Base-by-base conservation (phyloP, 1,284 basidiomycete species). In the Trichosporon asahii region DNA sequence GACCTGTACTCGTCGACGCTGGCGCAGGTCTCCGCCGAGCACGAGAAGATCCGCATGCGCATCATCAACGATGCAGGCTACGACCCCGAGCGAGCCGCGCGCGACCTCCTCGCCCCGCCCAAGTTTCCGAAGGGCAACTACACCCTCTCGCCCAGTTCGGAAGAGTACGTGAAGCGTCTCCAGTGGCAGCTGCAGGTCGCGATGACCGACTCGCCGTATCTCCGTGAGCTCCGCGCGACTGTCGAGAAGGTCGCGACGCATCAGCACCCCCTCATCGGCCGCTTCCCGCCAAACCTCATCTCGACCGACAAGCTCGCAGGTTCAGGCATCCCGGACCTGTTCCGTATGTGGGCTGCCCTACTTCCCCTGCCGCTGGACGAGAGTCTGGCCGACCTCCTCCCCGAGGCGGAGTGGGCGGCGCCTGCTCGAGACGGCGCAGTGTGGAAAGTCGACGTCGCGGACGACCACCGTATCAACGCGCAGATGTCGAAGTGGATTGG, bases 401-500 rank as follows among this genome's bases (percentile, higher is more conserved):
- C 70, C 5, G 68, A 72, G 25, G 64, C 68, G 2, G 71, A 72
- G 8, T 72, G 69, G 73, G 71, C 70, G 6, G 66, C 68, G 3
- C 69, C 70, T 0, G 69, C 69, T 1, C 68, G 73, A 18, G 55
- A 65, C n/a, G 74, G 74, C 6, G 67, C 70, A 0, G 29, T 66
- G 1, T 79, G 78, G 78, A 70, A 73, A n/a, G 70, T 72, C 12
- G 65, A 68, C 18, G 67, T 77, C 1, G 71, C 71, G 1, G 76
- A 78, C 63, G 75, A 76, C 57, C 71, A 74, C 31, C 74, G 71
- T 11, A 66, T 78, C 49, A 73, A 76, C 31, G 68, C 64, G 2
- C 64, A 68, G 46, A 75, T 76, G 67, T 74, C 76, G 0, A 18
- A 68, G 12, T 79, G 78, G 78, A 75, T 74, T 6, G 74, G 74